A percentile compares a stretch with the other conserved stretches of the same genome.
Conservation (phyloP, 139 green algal species). For the Medakamo hakoo region DNA sequence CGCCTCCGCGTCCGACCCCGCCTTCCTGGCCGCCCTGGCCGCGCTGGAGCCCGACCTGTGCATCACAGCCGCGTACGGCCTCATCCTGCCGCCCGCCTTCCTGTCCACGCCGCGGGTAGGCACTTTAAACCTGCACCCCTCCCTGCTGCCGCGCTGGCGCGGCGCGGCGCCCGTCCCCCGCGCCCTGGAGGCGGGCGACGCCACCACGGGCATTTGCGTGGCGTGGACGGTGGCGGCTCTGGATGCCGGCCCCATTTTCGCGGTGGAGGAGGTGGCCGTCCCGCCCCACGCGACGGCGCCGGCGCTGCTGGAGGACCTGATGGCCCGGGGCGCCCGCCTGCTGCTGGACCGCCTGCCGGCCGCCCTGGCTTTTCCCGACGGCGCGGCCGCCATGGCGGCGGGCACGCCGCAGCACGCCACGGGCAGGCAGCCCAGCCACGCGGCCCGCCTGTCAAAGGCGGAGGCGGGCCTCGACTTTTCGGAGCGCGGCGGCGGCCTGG, state of each 20-base stretch:
- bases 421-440: slow-evolving; percentile 45
- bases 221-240: slow-evolving; percentile 86
- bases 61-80: slow-evolving; percentile 92
- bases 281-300: slow-evolving; percentile 19
- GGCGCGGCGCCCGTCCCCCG: slow-evolving; percentile 92
- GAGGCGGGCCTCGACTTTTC: slow-evolving; percentile 57
- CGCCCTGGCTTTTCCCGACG: slow-evolving; percentile 49
- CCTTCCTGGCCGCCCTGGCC: slow-evolving; percentile 53
- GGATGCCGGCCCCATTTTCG: slow-evolving; percentile 85
- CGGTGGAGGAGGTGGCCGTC: slow-evolving; percentile 23
- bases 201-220: slow-evolving; percentile 61
- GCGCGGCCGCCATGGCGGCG: slow-evolving; percentile 21
- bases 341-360: slow-evolving; percentile 42
- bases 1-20: slow-evolving; percentile 14
- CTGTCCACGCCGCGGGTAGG: slow-evolving; percentile 67
- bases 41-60: slow-evolving; percentile 71
- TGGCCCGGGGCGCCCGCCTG: slow-evolving; percentile 42
- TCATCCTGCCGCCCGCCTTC: slow-evolving; percentile 83
- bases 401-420: slow-evolving; percentile 43
- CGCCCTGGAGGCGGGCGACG: slow-evolving; percentile 27
- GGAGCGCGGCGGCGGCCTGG: slow-evolving; percentile 32
- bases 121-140: slow-evolving; percentile 96
- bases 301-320: slow-evolving; percentile 63
- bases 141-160: slow-evolving; percentile 76
- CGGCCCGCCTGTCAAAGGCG: slow-evolving; percentile 59